phyloP scores from a whole-genome alignment of 306 rosid species.

The Sicyos edulis region DNA sequence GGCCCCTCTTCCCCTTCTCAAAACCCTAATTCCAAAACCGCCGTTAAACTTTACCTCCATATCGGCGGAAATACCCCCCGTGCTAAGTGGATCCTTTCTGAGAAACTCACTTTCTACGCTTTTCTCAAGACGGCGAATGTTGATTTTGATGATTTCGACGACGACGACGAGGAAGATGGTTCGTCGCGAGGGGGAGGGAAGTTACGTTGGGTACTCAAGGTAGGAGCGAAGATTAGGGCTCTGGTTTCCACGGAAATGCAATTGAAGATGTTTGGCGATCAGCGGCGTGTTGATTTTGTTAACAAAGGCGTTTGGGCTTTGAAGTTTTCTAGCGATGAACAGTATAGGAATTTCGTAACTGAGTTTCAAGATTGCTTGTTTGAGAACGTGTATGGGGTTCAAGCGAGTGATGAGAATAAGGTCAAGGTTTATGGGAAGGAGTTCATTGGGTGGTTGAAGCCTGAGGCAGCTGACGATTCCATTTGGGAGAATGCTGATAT shows the following conservation, averaged over 20 bases:
- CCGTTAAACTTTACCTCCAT: slow-evolving; percentile 84
- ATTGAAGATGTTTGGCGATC: slow-evolving; percentile 83
- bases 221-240: slow-evolving; percentile 58
- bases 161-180: slow-evolving; percentile 26
- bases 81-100: slow-evolving; percentile 81
- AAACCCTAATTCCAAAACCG: slow-evolving; percentile 36
- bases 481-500: slow-evolving; percentile 74
- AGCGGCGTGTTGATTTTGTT: slow-evolving; percentile 78
- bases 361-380: slow-evolving; percentile 69
- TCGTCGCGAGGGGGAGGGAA: slow-evolving; percentile 20
- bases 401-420: slow-evolving; percentile 71
- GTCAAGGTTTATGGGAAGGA: slow-evolving; percentile 76
- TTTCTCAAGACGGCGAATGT: slow-evolving; percentile 39
- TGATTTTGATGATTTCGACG: slow-evolving; percentile 23
- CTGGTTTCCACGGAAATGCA: slow-evolving; percentile 75
- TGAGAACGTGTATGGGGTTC: slow-evolving; percentile 58
- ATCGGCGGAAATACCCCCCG: slow-evolving; percentile 74
- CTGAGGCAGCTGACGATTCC: slow-evolving; percentile 76
- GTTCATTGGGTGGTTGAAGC: slow-evolving; percentile 83
- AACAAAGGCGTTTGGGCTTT: slow-evolving; percentile 77
- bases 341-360: slow-evolving; percentile 55
- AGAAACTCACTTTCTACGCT: slow-evolving; percentile 43
- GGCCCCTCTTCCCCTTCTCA: slow-evolving; percentile 28
- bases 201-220: slow-evolving; percentile 49
- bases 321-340: slow-evolving; percentile 58